These are phyloP conservation scores for Penicillium glabrum DNA, from an alignment of 2,329 filamentous ascomycete genomes.

Conservation along the genomic window DNA sequence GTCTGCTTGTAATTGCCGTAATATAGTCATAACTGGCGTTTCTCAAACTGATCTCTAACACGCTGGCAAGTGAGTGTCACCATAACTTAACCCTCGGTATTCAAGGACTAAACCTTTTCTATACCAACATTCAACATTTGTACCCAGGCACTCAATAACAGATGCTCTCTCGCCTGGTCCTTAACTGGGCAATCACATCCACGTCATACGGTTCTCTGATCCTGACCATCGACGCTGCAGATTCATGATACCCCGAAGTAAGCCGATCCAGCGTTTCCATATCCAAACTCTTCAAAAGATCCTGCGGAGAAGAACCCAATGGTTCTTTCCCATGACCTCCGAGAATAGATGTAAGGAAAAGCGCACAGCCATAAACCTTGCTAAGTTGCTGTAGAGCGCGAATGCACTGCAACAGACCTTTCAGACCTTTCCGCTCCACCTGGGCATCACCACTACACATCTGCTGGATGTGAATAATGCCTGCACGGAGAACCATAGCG, in stretches of 20 bases:
- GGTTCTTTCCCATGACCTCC: neutral
- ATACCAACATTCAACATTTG: too few species aligned
- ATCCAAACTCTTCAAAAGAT: slow-evolving; percentile 8
- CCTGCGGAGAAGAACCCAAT: neutral
- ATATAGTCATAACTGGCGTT: neutral
- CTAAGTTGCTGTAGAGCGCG: slow-evolving; percentile 4
- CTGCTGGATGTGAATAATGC: slow-evolving; percentile 83
- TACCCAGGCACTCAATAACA: neutral
- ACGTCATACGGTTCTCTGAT: slow-evolving; percentile 14
- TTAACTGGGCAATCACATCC: slow-evolving; percentile 7
- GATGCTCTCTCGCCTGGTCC: slow-evolving; percentile 1
- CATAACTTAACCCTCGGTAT: too few species aligned
- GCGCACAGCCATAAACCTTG: slow-evolving; percentile 1
- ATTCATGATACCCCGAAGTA: neutral
- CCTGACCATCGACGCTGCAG: neutral
- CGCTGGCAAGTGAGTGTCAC: too few species aligned
- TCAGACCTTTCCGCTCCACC: neutral
- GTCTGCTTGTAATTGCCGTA: neutral
- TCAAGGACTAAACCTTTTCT: too few species aligned
- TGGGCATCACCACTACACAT: slow-evolving; percentile 44
- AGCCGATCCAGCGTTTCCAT: slow-evolving; percentile 7
- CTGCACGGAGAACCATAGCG: slow-evolving; percentile 77
- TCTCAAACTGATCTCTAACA: neutral
- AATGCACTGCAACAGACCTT: slow-evolving; percentile 4
- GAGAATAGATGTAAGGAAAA: slow-evolving; percentile 1